These are phyloP conservation scores for Funneliformis caledonium DNA, from an alignment of 371 early-diverging fungal species.

Conservation along the genomic window DNA sequence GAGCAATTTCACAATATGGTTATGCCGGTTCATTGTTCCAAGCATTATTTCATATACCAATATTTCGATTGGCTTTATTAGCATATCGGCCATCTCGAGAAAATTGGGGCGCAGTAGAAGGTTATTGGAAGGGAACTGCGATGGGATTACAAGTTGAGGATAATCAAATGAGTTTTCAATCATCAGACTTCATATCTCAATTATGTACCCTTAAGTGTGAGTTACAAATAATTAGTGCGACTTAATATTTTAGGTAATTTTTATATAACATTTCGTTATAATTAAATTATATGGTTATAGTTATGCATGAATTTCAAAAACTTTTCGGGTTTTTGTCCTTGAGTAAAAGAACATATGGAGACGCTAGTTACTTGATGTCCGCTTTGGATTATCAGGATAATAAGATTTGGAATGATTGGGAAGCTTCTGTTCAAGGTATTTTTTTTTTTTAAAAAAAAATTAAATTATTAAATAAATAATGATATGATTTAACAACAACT, in stretches of 20 bases:
- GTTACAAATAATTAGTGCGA: background rate
- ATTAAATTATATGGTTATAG: constrained; percentile 10
- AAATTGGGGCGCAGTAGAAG: constrained; percentile 33
- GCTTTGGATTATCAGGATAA: constrained; percentile 25
- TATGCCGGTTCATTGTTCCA: constrained; percentile 26
- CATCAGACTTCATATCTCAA: background rate
- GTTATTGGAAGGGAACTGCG: constrained; percentile 38
- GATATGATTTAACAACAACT: background rate
- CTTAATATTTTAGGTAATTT: background rate
- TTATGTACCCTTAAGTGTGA: background rate
- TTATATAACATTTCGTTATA: background rate
- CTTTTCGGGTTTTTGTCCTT: constrained; percentile 34
- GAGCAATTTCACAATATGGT: background rate
- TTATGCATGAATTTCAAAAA: constrained; percentile 39
- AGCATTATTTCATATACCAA: constrained; percentile 40
- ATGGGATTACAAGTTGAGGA: background rate
- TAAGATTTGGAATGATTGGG: background rate
- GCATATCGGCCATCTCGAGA: constrained; percentile 32
- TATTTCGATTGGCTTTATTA: constrained; percentile 30
- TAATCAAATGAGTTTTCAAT: background rate
- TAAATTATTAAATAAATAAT: background rate
- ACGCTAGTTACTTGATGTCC: background rate
- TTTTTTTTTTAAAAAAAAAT: too few species aligned
- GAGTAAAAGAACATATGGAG: constrained; percentile 31
- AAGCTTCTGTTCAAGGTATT: background rate